Evolutionary conservation across 1,284 basidiomycete species (phyloP).

Genomic region (Thecaphora frezii): DNA sequence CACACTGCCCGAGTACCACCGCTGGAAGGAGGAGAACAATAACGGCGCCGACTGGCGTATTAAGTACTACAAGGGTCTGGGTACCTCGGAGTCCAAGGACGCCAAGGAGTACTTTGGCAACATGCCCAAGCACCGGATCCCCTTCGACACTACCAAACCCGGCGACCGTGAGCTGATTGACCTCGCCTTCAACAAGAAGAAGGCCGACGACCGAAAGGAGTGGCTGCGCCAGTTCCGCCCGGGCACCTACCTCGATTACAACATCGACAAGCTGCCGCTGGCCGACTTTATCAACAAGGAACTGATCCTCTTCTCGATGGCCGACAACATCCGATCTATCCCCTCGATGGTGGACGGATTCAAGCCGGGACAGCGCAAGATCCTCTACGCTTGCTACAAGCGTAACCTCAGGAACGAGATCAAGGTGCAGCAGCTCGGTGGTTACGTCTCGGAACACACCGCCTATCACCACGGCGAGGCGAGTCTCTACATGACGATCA

Average conservation of each 20-base stretch:
- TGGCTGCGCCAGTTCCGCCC: slow-evolving; percentile 97
- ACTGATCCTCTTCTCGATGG: slow-evolving; percentile 98
- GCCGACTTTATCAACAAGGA: slow-evolving; percentile 98
- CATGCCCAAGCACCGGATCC: slow-evolving; percentile 90
- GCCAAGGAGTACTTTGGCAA: slow-evolving; percentile 90
- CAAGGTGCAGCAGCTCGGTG: slow-evolving; percentile 94
- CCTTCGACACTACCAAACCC: slow-evolving; percentile 78
- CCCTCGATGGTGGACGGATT: slow-evolving; percentile 80
- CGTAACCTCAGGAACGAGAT: slow-evolving; percentile 88
- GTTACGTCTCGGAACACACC: slow-evolving; percentile 90
- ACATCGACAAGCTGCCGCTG: slow-evolving; percentile 80
- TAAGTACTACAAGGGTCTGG: slow-evolving; percentile 88
- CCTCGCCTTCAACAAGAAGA: slow-evolving; percentile 99
- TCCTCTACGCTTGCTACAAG: slow-evolving; percentile 93
- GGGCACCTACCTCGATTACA: slow-evolving; percentile 91
- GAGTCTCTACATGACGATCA: slow-evolving; percentile 83
- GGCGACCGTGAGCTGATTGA: slow-evolving; percentile 90
- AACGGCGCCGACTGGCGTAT: slow-evolving; percentile 77
- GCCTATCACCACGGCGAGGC: slow-evolving; percentile 96
- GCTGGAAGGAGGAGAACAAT: slow-evolving; percentile 81
- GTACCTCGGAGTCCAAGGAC: slow-evolving; percentile 84
- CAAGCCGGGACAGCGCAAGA: slow-evolving; percentile 98
- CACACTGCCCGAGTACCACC: slow-evolving; percentile 94
- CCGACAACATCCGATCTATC: slow-evolving; percentile 94
- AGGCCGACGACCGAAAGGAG: slow-evolving; percentile 96